phyloP scores from a whole-genome alignment of 768 basidiomycete genomes.

The Bullera alba region DNA sequence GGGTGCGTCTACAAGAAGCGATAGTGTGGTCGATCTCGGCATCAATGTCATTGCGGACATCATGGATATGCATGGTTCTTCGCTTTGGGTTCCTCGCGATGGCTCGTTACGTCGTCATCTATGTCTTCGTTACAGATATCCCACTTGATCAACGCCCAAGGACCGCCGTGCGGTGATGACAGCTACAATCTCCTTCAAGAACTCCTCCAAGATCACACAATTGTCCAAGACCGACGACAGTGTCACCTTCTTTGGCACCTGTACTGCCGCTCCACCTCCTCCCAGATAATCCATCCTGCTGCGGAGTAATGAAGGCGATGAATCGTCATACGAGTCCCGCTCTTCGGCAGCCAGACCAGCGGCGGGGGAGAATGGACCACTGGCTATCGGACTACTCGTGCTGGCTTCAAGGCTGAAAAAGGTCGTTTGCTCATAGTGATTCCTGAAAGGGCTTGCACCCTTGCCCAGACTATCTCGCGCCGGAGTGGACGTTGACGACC shows the following conservation, averaged over 20 bases:
- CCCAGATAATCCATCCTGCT: background rate
- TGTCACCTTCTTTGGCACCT: conserved; percentile 52
- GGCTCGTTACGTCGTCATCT: no score
- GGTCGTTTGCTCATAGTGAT: conserved; percentile 75
- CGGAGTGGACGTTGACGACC: conserved; percentile 6
- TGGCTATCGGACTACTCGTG: conserved; percentile 51
- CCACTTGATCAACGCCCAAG: conserved; percentile 35
- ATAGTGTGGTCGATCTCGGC: conserved; percentile 6
- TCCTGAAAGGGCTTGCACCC: conserved; percentile 58
- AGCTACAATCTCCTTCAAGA: conserved; percentile 66
- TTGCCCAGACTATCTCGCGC: conserved; percentile 30
- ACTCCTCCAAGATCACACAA: conserved; percentile 88
- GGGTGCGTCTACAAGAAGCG: conserved; percentile 48
- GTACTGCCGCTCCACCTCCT: background rate
- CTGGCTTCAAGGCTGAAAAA: conserved; percentile 67
- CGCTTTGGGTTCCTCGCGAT: no score
- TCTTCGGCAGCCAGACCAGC: background rate
- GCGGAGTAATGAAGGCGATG: background rate
- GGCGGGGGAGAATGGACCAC: conserved; percentile 61
- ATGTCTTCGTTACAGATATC: conserved; percentile 7
- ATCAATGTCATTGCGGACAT: background rate
- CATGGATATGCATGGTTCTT: no score
- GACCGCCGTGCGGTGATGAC: conserved; percentile 28
- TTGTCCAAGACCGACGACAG: conserved; percentile 84
- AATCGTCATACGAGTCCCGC: background rate